A percentile compares a stretch with the other conserved stretches of the same genome.
Evolutionary conservation across 139 green algal genomes (phyloP).

Genomic region (Coelastrella sp.): DNA sequence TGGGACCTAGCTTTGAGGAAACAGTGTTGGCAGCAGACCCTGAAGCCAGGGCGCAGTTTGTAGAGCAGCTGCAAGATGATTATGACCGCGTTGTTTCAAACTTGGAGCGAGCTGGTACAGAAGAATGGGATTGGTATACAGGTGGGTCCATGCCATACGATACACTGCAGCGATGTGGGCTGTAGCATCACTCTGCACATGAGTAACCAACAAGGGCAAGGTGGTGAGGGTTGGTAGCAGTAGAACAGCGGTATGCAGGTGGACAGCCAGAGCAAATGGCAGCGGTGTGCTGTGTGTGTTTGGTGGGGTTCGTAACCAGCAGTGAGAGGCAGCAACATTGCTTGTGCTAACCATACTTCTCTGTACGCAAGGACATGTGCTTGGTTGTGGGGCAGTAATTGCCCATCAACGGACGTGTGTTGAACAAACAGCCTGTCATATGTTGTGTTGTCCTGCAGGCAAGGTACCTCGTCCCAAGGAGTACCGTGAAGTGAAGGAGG

Average conservation of each 20-base stretch:
- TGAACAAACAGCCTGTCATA: not conserved
- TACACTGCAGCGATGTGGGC: not conserved
- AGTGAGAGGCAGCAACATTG: not conserved
- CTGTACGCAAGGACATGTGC: not conserved
- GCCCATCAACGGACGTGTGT: too few species aligned
- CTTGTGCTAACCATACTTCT: not conserved
- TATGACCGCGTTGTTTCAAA: slow-evolving; percentile 2
- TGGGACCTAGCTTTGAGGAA: slow-evolving; percentile 41
- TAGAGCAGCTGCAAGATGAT: slow-evolving; percentile 2
- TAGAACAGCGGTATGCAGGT: too few species aligned
- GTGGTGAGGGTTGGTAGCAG: too few species aligned
- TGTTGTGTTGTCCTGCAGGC: not conserved
- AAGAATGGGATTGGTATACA: slow-evolving; percentile 12
- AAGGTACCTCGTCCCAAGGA: slow-evolving; percentile 22
- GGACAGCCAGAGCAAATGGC: too few species aligned
- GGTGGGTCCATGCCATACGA: not conserved
- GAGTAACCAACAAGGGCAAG: too few species aligned
- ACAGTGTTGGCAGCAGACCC: slow-evolving; percentile 18
- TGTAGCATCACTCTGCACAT: too few species aligned
- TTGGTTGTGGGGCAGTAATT: not conserved
- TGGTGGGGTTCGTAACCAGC: too few species aligned
- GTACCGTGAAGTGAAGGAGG: not conserved
- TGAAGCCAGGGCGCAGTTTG: slow-evolving; percentile 21
- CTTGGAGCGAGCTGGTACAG: slow-evolving; percentile 4
- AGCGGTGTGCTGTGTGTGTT: too few species aligned